Evolutionary conservation across 2,329 filamentous ascomycete species (phyloP), one percentile per base, ranked within the genome.

Genomic region (Cercospora sp.): DNA sequence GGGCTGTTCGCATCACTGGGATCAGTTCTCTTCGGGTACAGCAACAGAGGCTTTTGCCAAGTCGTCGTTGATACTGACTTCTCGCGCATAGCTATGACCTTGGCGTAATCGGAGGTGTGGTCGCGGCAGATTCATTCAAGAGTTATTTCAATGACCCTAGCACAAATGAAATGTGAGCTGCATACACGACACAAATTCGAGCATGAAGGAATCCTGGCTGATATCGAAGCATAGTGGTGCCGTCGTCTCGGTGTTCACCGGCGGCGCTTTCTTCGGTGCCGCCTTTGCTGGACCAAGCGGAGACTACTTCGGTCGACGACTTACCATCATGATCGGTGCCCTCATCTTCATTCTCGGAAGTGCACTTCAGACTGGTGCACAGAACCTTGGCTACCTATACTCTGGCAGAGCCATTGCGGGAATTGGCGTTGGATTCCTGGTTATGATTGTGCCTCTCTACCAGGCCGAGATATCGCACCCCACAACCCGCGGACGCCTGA

Each of bases 21-120:
- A 30, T 64, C 62, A 10, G 30, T 64, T 3, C 62, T 64, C 18
- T 64, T 64, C 48, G 48, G 62, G 62, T 58, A 48, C 18, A 48
- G 18, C 18, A 48, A 23, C 6, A 13, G n/a, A 16, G 10, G 3
- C 4, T 4, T 48, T 48, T 18, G 10, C 18, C 16, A 26, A 5
- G 1, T 10, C 28, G 13, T 36, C 4, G 12, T 9, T 16, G 13
- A 4, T 18, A 63, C 16, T 48, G 8, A 16, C 6, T n/a, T 1
- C n/a, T 18, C 2, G 23, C 2, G 7, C 18, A 20, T 20, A 64
- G 62, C 48, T 64, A 64, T 28, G 62, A 64, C 18, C 48, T 64
- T 9, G 62, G 62, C 6, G 62, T 64, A 1, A 64, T 64, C 23
- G 62, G 62, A 16, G 48, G 62, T 13, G 45, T 40, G 5, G 48